Percentiles rank a stretch among this genome's conserved stretches.
These are phyloP conservation scores for Polytrichum commune DNA, from an alignment of 225 moss, liverwort and hornwort genomes.

Conservation along the genomic window DNA sequence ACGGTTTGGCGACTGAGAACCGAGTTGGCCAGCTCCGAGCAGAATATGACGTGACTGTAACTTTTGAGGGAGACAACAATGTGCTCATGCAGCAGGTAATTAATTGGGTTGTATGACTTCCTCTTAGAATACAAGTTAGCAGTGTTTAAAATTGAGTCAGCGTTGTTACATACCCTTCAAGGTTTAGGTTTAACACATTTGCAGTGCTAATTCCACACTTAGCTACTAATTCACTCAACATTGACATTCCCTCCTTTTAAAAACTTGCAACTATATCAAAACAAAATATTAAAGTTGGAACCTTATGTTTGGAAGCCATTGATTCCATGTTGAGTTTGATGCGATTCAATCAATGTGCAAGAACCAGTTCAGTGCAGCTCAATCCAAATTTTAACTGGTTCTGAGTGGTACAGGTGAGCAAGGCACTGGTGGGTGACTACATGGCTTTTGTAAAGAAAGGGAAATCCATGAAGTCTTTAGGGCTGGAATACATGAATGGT, in stretches of 20 bases:
- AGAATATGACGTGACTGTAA: conserved; percentile 81
- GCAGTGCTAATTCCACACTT: no score
- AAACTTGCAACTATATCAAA: no score
- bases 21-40: conserved; percentile 75
- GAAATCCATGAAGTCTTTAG: conserved; percentile 55
- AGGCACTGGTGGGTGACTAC: conserved; percentile 65
- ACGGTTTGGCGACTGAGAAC: conserved; percentile 79
- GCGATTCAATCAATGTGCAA: no score
- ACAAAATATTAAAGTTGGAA: no score
- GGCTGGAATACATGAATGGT: conserved; percentile 76
- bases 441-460: conserved; percentile 41
- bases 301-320: no score
- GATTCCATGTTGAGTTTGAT: no score
- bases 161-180: no score
- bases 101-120: neutral
- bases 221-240: no score
- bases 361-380: no score
- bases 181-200: no score
- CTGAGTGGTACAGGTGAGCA: conserved; percentile 60
- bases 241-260: no score
- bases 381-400: neutral
- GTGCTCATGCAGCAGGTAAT: conserved; percentile 87
- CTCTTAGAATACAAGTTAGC: neutral
- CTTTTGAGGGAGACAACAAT: conserved; percentile 95
- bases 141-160: no score